Percentiles rank a stretch among this genome's conserved stretches.
Evolutionary conservation across 1,284 basidiomycete species (phyloP).

Genomic region (Marasmius oreades): DNA sequence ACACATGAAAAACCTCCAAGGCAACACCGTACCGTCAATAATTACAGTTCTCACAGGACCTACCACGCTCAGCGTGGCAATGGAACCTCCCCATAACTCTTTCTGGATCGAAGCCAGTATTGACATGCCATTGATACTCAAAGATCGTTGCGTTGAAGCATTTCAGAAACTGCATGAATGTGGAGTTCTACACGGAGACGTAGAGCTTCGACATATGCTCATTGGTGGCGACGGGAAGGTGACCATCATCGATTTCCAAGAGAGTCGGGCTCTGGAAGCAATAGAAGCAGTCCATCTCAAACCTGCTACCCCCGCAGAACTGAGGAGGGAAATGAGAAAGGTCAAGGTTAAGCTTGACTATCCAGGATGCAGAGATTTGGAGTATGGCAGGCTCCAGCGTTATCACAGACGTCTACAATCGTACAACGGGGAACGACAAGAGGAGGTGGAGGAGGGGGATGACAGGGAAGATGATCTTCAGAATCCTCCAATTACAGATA

Average conservation of each 20-base stretch:
- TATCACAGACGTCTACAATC: background rate
- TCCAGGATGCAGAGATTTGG: conserved; percentile 22
- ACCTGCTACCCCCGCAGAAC: conserved; percentile 35
- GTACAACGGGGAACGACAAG: too few relatives aligned
- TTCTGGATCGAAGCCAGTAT: conserved; percentile 57
- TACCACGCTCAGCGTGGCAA: conserved; percentile 40
- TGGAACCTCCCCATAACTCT: conserved; percentile 48
- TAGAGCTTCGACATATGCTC: conserved; percentile 52
- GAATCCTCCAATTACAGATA: conserved; percentile 5
- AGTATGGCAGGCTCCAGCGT: conserved; percentile 13
- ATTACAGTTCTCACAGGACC: conserved; percentile 45
- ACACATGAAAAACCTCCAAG: conserved; percentile 50
- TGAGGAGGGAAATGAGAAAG: conserved; percentile 49
- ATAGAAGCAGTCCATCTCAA: conserved; percentile 34
- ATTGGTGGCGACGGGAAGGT: conserved; percentile 54
- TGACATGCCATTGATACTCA: conserved; percentile 48
- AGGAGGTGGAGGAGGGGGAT: too few relatives aligned
- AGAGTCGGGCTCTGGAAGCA: conserved; percentile 37
- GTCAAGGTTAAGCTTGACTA: conserved; percentile 51
- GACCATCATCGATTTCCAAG: conserved; percentile 55
- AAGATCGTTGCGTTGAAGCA: conserved; percentile 44
- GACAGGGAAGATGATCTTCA: background rate
- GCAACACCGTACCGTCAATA: conserved; percentile 46
- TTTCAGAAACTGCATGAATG: conserved; percentile 44
- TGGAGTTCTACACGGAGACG: conserved; percentile 49